phyloP scores from a whole-genome alignment of 345 rosid genomes.

The Sisymbrium irio region DNA sequence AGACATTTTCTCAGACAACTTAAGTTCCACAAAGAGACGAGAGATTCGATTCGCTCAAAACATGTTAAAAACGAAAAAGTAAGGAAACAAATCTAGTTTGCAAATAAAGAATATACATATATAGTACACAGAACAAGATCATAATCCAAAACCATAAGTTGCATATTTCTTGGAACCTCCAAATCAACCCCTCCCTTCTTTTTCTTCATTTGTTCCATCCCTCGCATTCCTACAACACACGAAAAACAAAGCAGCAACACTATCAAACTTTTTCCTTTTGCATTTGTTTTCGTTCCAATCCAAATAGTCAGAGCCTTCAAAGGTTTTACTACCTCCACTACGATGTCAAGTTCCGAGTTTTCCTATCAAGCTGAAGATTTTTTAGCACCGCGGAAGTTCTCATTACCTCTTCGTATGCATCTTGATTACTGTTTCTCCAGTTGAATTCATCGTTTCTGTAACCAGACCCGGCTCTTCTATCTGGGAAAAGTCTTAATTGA shows the following conservation, averaged over 20 bases:
- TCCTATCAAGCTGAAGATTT: constrained; percentile 93
- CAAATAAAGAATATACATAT: neutral
- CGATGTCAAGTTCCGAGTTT: constrained; percentile 76
- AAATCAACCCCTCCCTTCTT: constrained; percentile 47
- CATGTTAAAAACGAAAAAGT: neutral
- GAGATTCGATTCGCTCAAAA: neutral
- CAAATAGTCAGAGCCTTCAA: neutral
- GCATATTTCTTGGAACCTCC: neutral
- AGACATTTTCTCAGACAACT: neutral
- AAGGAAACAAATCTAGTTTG: neutral
- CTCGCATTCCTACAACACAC: constrained; percentile 69
- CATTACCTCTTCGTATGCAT: constrained; percentile 62
- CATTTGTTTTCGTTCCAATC: neutral
- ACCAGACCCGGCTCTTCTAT: constrained; percentile 83
- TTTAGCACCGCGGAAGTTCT: constrained; percentile 81
- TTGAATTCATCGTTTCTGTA: constrained; percentile 80
- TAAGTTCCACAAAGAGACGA: too few relatives aligned
- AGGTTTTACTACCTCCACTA: constrained; percentile 75
- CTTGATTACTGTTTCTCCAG: constrained; percentile 75
- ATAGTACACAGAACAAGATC: too few relatives aligned
- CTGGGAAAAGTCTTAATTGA: constrained; percentile 33
- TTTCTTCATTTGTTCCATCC: constrained; percentile 64
- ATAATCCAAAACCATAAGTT: neutral
- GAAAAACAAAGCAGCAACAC: neutral
- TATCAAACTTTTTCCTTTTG: neutral